Percentiles rank a stretch among this genome's conserved stretches.
Evolutionary conservation across 2,329 filamentous ascomycete genomes (phyloP).

Genomic region (Arachnopeziza araneosa): DNA sequence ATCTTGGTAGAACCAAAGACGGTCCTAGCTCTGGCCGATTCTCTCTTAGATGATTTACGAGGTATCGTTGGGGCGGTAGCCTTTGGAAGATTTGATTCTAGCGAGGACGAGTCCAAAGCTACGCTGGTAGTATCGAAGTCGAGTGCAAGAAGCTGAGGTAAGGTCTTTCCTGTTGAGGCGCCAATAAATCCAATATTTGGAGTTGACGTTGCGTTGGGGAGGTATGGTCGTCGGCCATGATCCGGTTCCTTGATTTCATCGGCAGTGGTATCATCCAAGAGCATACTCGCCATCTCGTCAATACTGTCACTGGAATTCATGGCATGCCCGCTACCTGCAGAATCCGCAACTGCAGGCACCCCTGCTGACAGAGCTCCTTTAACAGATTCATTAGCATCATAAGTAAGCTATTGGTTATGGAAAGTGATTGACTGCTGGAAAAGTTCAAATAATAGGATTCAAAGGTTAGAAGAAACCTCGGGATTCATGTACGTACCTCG

Average conservation of each 20-base stretch:
- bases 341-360: neutral
- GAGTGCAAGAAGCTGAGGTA: constrained; percentile 9
- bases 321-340: neutral
- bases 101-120: neutral
- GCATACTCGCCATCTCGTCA: constrained; percentile 21
- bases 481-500: constrained; percentile 3
- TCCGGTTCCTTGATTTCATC: constrained; percentile 6
- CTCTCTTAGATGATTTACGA: constrained; percentile 22
- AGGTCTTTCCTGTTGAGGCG: constrained; percentile 8
- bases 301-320: constrained; percentile 13
- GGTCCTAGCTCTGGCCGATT: constrained; percentile 7
- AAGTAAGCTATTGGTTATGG: neutral
- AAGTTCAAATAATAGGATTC: neutral
- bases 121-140: neutral
- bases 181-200: neutral
- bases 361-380: neutral
- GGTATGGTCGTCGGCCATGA: neutral
- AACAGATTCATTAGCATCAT: neutral
- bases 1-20: neutral
- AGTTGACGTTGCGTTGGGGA: constrained; percentile 1
- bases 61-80: constrained; percentile 18
- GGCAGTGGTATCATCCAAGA: constrained; percentile 19
- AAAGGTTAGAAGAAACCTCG: neutral
- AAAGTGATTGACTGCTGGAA: neutral
- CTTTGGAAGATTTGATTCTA: neutral